Base-by-base conservation (phyloP, 2,329 filamentous ascomycete species). In the Sporothrix protearum region DNA sequence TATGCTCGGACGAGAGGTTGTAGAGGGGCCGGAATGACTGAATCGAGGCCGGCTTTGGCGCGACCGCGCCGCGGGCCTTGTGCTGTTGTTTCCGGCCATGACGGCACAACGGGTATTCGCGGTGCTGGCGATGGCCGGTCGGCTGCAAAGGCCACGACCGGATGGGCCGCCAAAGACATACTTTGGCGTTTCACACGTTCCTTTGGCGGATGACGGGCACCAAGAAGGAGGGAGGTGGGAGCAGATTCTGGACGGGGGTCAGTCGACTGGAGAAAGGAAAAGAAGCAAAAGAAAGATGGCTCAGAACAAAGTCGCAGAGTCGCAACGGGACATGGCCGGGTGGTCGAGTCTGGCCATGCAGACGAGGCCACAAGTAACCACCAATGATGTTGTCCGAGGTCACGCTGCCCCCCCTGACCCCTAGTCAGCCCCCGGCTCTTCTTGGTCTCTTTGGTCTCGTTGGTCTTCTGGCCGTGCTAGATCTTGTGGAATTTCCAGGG, bases 1-100 rank as follows among this genome's bases (percentile, higher is more conserved):
- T 88, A 91, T 63, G 88, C 88, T 72, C 87, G 84, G 70, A 88
- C 76, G 30, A 88, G 78, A 19, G 88, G 88, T 69, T 85, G 84
- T 42, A 90, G 79, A 53, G 83, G 73, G 14, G 84, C 81, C 39
- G 87, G 86, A 59, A 89, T 78, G 73, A 74, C 75, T 51, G 77
- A 74, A 74, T 78, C 76, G 1, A 63, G 47, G 47, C 45, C 57
- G n/a, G 49, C 55, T 59, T 28, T 63, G 22, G 22, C 1, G 39
- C 19, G 51, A 22, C 51, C 53, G 10, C 14, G 36, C 1, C 30
- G 36, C 10, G 14, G 8, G 53, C 9, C 16, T 0, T 39, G n/a
- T 22, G 47, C 49, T 39, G 55, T 51, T 39, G 55, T 51, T 5
- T 67, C 19, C 36, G 33, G 22, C 68, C 53, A 45, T 16, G 68